These are phyloP conservation scores for Isoetes taiwanensis DNA, from an alignment of 75 land plant species.

Conservation along the genomic window DNA sequence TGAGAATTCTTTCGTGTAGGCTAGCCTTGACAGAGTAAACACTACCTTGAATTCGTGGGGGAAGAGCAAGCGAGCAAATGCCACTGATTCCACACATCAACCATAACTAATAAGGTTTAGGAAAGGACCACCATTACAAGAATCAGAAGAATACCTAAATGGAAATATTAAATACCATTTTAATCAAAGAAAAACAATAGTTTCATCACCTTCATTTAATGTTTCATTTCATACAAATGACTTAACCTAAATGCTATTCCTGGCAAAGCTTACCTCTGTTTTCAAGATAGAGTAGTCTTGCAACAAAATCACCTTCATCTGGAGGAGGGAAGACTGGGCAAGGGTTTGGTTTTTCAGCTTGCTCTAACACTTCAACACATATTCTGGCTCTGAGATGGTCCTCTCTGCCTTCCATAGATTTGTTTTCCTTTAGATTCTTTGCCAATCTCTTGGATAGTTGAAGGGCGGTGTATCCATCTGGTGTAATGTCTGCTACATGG, in stretches of 20 bases:
- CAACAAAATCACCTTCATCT: conserved; percentile 36
- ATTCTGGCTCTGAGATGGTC: conserved; percentile 43
- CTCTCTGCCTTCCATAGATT: conserved; percentile 28
- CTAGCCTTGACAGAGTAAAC: conserved; percentile 65
- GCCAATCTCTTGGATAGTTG: conserved; percentile 55
- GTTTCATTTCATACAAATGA: background rate
- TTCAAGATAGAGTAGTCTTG: conserved; percentile 50
- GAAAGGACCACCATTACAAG: background rate
- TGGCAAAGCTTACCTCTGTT: conserved; percentile 62
- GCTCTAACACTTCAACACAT: conserved; percentile 69
- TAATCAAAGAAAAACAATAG: background rate
- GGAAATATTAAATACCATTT: background rate
- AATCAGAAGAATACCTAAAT: background rate
- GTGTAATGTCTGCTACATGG: conserved; percentile 33
- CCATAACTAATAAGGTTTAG: too few species aligned
- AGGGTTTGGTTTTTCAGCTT: conserved; percentile 36
- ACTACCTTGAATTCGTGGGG: conserved; percentile 67
- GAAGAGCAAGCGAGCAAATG: conserved; percentile 57
- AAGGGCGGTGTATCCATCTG: conserved; percentile 55
- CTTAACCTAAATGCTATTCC: too few species aligned
- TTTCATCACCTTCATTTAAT: background rate
- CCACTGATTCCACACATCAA: conserved; percentile 37
- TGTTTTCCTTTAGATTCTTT: conserved; percentile 32
- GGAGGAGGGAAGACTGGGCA: conserved; percentile 19
- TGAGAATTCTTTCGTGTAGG: conserved; percentile 43